Evolutionary conservation across 768 basidiomycete species (phyloP), one percentile per base, ranked within the genome.

Genomic region (Hericium rajendrae): DNA sequence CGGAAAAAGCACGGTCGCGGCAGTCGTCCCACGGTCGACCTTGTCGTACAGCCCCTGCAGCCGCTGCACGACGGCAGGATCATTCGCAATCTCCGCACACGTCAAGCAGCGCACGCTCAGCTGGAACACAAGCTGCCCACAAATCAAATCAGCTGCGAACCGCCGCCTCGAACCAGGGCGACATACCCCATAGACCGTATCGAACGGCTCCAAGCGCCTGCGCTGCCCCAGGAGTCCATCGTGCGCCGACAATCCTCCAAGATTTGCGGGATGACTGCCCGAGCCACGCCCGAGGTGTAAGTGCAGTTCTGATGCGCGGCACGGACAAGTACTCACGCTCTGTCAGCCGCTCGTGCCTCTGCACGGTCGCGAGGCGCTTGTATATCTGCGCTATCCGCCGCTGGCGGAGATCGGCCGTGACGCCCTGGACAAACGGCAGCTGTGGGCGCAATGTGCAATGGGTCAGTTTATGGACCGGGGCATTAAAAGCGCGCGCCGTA

Each of bases 381-480:
- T 88, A 83, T 57, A 90, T 88, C 62, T 78, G 73, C 26, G 80
- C 71, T 67, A 88, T 77, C 61, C 80, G 74, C 59, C 76, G 78
- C 53, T 76, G 75, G 63, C 85, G 81, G 48, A 88, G 76, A 68
- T 84, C 79, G 58, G 85, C 82, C 24, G 88, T 89, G 50, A 90
- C 82, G 43, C 87, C 86, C 64, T 77, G 78, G 62, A 88, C 78
- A 76, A 86, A 81, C 60, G 88, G 87, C 60, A 91, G 84, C 87
- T 89, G 60, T 20, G 28, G 11, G 32, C 11, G 10, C 18, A 53
- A 16, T 1, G 55, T 11, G 15, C 13, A 22, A 20, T 11, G 13
- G 32, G 32, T 32, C 32, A 32, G 28, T 32, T 1, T 2, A 4
- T 4, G 28, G 4, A 32, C 4, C 28, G 28, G 2, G 28, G 4